Conservation (phyloP, 345 rosid genomes). For the Eucalyptus victrix region DNA sequence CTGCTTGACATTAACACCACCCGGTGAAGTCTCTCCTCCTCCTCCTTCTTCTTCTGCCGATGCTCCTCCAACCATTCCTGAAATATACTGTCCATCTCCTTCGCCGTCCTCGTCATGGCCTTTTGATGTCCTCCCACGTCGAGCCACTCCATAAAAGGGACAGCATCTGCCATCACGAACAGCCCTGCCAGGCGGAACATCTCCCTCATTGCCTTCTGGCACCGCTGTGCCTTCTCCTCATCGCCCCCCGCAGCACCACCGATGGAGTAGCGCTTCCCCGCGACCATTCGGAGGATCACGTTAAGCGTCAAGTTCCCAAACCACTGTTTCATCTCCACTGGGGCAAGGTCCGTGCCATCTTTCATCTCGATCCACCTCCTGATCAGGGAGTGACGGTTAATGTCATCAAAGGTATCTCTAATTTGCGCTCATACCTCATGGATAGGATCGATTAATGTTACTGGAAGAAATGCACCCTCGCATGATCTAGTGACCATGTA, state of each 20-base stretch:
- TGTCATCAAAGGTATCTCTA: background rate
- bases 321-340: constrained; percentile 25
- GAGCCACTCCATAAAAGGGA: constrained; percentile 14
- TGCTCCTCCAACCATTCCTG: constrained; percentile 17
- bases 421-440: background rate
- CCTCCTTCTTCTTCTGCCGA: background rate
- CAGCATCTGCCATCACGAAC: constrained; percentile 13
- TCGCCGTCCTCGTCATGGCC: constrained; percentile 9
- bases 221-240: background rate
- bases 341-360: background rate
- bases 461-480: background rate
- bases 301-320: constrained; percentile 6
- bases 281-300: constrained; percentile 3
- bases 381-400: background rate
- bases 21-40: background rate
- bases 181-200: background rate
- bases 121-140: constrained; percentile 17
- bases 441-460: background rate
- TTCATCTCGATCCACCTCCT: background rate
- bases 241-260: background rate
- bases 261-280: background rate
- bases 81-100: constrained; percentile 4
- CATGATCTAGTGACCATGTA: background rate
- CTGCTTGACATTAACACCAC: background rate
- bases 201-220: background rate